These are phyloP conservation scores for Macrophomina phaseolina DNA, from an alignment of 2,329 filamentous ascomycete species.

Conservation along the genomic window DNA sequence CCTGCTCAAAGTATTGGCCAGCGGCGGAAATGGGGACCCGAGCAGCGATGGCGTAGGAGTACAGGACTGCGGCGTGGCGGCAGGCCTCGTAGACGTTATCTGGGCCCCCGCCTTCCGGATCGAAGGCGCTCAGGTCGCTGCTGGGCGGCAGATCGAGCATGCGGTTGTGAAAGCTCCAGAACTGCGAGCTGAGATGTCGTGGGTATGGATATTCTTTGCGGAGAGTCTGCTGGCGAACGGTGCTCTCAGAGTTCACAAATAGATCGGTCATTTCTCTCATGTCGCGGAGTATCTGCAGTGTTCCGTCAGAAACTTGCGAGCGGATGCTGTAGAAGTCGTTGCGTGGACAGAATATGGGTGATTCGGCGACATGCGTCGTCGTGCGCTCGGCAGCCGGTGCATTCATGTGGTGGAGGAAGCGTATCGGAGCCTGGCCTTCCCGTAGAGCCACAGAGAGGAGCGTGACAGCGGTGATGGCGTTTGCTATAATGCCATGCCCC, in stretches of 20 bases:
- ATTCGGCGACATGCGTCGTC: constrained; percentile 10
- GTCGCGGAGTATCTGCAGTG: constrained; percentile 21
- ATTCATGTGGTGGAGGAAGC: neutral
- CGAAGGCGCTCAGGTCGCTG: constrained; percentile 4
- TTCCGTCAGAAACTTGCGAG: constrained; percentile 2
- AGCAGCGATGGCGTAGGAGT: constrained; percentile 24
- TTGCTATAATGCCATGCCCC: constrained; percentile 10
- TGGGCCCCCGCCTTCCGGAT: neutral
- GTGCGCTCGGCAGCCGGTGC: neutral
- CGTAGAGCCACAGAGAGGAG: constrained; percentile 3
- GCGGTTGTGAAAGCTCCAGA: constrained; percentile 21
- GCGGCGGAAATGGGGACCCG: constrained; percentile 26
- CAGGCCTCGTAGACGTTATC: constrained; percentile 26
- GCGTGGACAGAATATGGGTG: constrained; percentile 24
- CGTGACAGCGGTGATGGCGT: neutral
- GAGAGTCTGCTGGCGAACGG: constrained; percentile 3
- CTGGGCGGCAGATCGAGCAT: constrained; percentile 12
- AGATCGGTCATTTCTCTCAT: constrained; percentile 21
- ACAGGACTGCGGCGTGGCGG: constrained; percentile 24
- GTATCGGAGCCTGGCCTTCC: constrained; percentile 9
- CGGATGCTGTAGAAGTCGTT: constrained; percentile 23
- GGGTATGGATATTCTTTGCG: constrained; percentile 5
- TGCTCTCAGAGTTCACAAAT: constrained; percentile 16
- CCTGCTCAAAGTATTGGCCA: constrained; percentile 19
- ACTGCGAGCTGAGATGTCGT: constrained; percentile 5